phyloP scores from a whole-genome alignment of 306 rosid genomes.

The Pachyrhizus erosus region DNA sequence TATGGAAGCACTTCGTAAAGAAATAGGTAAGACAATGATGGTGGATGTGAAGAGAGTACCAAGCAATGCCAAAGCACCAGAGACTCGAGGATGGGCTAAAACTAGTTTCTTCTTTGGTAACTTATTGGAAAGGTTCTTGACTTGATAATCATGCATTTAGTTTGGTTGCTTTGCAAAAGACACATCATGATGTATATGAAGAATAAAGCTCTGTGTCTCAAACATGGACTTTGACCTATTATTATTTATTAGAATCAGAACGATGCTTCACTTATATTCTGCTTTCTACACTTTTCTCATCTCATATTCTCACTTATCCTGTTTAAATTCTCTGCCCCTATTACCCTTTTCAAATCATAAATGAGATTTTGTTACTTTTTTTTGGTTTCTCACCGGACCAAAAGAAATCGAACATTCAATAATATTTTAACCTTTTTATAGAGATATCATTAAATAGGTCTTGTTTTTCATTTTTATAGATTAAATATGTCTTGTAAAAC shows the following conservation, averaged over 20 bases:
- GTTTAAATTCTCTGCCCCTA: not conserved
- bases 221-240: slow-evolving; percentile 15
- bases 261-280: slow-evolving; percentile 39
- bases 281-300: slow-evolving; percentile 30
- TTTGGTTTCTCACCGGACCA: not conserved
- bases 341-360: not conserved
- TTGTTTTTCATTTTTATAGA: no score
- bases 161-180: slow-evolving; percentile 29
- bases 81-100: slow-evolving; percentile 73
- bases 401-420: not conserved
- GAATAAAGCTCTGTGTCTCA: slow-evolving; percentile 49
- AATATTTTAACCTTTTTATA: not conserved
- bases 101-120: slow-evolving; percentile 86
- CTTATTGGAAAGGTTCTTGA: slow-evolving; percentile 78
- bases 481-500: not conserved
- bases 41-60: slow-evolving; percentile 78
- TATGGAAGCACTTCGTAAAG: slow-evolving; percentile 70
- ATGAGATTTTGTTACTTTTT: not conserved
- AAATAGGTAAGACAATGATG: slow-evolving; percentile 73
- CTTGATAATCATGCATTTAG: slow-evolving; percentile 34
- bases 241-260: slow-evolving; percentile 20
- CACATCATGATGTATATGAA: slow-evolving; percentile 49
- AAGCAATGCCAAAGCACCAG: slow-evolving; percentile 60
- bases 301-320: slow-evolving; percentile 7
- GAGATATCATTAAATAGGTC: not conserved